Conservation (phyloP, 495 filamentous ascomycete genomes). For the Hypomontagnella monticulosa region DNA sequence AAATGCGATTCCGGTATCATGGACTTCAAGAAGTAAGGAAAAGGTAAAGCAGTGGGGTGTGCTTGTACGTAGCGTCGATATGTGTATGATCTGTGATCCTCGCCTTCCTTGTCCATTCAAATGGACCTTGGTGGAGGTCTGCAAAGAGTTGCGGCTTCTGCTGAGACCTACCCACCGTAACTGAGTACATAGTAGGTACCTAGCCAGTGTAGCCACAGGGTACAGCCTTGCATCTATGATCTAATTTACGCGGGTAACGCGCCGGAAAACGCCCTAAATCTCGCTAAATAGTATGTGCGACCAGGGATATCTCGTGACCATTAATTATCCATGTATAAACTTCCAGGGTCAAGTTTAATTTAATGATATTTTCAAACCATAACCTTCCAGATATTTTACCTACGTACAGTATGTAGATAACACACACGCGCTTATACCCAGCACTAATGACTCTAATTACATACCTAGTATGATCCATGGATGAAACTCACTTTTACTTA, state of each 20-base stretch:
- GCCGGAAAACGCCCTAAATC: constrained; percentile 13
- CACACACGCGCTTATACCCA: too few relatives aligned
- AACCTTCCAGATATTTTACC: too few relatives aligned
- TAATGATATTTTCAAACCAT: too few relatives aligned
- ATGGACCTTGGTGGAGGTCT: not conserved
- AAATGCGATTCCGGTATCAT: too few relatives aligned
- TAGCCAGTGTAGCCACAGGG: not conserved
- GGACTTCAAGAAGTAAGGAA: not conserved
- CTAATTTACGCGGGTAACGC: constrained; percentile 37
- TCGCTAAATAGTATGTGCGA: not conserved
- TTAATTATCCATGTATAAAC: too few relatives aligned
- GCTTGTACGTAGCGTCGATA: constrained; percentile 5
- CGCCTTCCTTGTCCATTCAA: constrained; percentile 24
- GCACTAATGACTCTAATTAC: too few relatives aligned
- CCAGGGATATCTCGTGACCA: too few relatives aligned
- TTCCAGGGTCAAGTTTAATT: too few relatives aligned
- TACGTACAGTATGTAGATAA: too few relatives aligned
- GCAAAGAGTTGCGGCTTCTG: constrained; percentile 8
- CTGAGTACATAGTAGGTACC: constrained; percentile 1
- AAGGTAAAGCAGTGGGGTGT: constrained; percentile 5
- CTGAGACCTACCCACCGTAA: not conserved
- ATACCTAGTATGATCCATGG: too few relatives aligned
- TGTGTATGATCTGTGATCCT: constrained; percentile 22
- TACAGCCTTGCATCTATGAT: constrained; percentile 7
- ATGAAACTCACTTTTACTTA: too few relatives aligned